These are phyloP conservation scores for Aureobasidium sp. DNA, from an alignment of 2,329 filamentous ascomycete genomes.

Conservation along the genomic window DNA sequence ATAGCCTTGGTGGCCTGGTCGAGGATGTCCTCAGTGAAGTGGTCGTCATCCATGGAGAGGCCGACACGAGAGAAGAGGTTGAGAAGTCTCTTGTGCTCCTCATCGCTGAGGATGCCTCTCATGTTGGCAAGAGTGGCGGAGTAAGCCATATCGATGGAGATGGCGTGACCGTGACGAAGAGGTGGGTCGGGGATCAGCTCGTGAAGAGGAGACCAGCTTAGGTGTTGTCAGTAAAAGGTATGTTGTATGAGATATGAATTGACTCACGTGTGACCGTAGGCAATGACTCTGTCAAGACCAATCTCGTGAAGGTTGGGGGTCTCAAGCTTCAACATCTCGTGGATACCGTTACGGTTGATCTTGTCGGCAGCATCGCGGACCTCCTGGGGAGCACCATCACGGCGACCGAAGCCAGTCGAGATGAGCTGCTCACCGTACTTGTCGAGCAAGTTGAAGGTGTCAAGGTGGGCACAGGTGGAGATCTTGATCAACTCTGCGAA, in stretches of 20 bases:
- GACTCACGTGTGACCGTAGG: constrained; percentile 59
- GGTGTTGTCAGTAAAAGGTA: constrained; percentile 7
- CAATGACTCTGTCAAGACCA: constrained; percentile 62
- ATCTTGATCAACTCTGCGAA: constrained; percentile 73
- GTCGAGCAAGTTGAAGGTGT: constrained; percentile 60
- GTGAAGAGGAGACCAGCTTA: constrained; percentile 60
- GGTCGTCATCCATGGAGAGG: constrained; percentile 60
- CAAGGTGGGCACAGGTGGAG: constrained; percentile 57
- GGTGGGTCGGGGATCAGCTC: constrained; percentile 61
- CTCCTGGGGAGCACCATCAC: constrained; percentile 46
- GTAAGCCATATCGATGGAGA: constrained; percentile 69
- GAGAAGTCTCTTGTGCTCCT: constrained; percentile 55
- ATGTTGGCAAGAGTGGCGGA: constrained; percentile 58
- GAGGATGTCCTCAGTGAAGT: constrained; percentile 58
- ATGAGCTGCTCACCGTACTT: constrained; percentile 62
- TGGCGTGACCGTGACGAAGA: constrained; percentile 63
- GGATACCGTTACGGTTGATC: constrained; percentile 61
- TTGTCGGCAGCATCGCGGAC: constrained; percentile 53
- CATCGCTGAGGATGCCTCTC: constrained; percentile 51
- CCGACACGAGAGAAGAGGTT: constrained; percentile 61
- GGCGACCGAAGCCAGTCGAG: constrained; percentile 53
- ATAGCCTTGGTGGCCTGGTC: constrained; percentile 60
- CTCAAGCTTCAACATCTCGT: constrained; percentile 66
- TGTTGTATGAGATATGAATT: background rate
- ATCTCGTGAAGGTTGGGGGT: constrained; percentile 67